A percentile compares a stretch with the other conserved stretches of the same genome.
Evolutionary conservation across 805 yeast species (phyloP).

Genomic region (Myxozyma melibiosi): DNA sequence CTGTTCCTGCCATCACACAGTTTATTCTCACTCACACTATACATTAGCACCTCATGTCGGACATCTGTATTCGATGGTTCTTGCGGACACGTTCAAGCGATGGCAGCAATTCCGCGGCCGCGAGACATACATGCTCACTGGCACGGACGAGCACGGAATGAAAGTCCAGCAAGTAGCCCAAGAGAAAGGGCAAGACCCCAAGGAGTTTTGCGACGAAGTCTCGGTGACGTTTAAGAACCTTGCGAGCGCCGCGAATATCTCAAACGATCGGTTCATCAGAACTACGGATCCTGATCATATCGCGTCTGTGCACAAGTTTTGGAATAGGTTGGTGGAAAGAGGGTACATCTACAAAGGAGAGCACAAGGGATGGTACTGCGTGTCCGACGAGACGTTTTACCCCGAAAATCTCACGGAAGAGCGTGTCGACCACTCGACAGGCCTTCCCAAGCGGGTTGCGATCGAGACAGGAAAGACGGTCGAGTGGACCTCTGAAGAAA

Average conservation of each 20-base stretch:
- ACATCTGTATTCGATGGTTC: constrained; percentile 82
- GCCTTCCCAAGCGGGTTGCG: constrained; percentile 38
- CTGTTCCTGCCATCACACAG: background rate
- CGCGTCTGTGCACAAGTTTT: constrained; percentile 63
- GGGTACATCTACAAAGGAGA: constrained; percentile 78
- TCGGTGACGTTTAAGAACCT: constrained; percentile 64
- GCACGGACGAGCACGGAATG: constrained; percentile 96
- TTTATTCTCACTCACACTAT: background rate
- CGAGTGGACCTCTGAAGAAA: constrained; percentile 71
- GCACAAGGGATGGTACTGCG: constrained; percentile 93
- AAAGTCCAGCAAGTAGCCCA: constrained; percentile 88
- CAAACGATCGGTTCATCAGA: constrained; percentile 77
- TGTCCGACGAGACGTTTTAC: constrained; percentile 92
- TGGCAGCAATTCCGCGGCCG: constrained; percentile 60
- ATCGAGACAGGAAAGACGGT: constrained; percentile 80
- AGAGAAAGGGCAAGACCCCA: constrained; percentile 55
- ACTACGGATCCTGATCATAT: constrained; percentile 87
- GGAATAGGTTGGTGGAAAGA: constrained; percentile 61
- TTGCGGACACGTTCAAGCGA: constrained; percentile 76
- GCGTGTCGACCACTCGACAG: constrained; percentile 38
- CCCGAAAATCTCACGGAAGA: constrained; percentile 73
- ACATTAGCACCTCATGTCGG: constrained; percentile 78
- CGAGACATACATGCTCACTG: constrained; percentile 70
- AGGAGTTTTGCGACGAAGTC: constrained; percentile 70
- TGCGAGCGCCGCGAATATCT: constrained; percentile 59